Evolutionary conservation across 129 eudicot species (phyloP).

Genomic region (Heracleum sosnowskyi): DNA sequence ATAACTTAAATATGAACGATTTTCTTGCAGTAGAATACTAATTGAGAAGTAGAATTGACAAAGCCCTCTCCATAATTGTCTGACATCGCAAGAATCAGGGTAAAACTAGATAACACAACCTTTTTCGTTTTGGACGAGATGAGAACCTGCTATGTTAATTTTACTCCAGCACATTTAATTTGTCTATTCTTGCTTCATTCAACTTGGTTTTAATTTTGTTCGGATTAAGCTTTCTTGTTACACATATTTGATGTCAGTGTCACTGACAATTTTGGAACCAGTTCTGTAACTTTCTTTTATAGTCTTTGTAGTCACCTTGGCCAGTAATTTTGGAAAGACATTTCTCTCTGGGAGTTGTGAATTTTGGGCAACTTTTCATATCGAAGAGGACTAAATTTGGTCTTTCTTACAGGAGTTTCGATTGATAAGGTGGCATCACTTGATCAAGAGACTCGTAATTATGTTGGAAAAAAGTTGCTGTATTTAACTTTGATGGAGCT

Average conservation of each 20-base stretch:
- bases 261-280: not conserved
- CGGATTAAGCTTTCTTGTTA: not conserved
- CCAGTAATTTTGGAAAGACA: too few species aligned
- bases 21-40: not conserved
- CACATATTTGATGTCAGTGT: not conserved
- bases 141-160: not conserved
- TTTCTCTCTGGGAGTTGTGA: too few species aligned
- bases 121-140: not conserved
- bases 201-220: not conserved
- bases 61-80: not conserved
- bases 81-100: not conserved
- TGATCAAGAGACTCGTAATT: conserved; percentile 79
- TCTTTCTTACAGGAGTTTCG: conserved; percentile 58
- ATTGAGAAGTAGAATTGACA: not conserved
- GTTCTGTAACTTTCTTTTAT: not conserved
- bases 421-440: conserved; percentile 82
- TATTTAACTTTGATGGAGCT: conserved; percentile 89
- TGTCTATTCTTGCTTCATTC: not conserved
- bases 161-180: not conserved
- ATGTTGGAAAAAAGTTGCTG: conserved; percentile 81
- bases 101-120: not conserved
- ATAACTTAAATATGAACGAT: not conserved
- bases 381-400: not conserved
- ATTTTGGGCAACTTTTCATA: not conserved
- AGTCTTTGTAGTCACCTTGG: not conserved